phyloP scores from a whole-genome alignment of 148 eudicot genomes.

The Persicaria maculosa region DNA sequence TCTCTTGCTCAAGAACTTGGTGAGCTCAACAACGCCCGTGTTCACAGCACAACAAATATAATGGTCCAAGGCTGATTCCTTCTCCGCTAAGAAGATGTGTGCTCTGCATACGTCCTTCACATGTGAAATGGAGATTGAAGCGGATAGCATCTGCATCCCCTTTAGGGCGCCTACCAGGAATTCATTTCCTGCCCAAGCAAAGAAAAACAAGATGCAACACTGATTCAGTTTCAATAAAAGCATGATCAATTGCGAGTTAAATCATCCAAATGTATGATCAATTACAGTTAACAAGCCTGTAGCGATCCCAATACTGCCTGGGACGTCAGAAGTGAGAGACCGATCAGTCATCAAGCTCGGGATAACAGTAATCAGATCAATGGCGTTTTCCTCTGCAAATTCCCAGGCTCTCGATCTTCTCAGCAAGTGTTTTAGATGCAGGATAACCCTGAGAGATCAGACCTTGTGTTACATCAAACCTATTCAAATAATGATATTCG shows the following conservation, averaged over 20 bases:
- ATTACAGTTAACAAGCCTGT: slow-evolving; percentile 42
- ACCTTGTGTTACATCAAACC: background rate
- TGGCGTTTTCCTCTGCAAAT: slow-evolving; percentile 43
- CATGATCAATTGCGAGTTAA: too few relatives aligned
- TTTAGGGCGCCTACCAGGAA: slow-evolving; percentile 32
- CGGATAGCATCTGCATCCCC: slow-evolving; percentile 49
- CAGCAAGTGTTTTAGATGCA: slow-evolving; percentile 47
- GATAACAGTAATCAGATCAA: slow-evolving; percentile 49
- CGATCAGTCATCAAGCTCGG: slow-evolving; percentile 47
- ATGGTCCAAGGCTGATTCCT: slow-evolving; percentile 49
- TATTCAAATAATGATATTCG: slow-evolving; percentile 17
- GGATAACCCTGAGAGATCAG: slow-evolving; percentile 38
- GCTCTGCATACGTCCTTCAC: slow-evolving; percentile 62
- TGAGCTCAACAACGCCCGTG: slow-evolving; percentile 47
- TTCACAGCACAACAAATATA: slow-evolving; percentile 44
- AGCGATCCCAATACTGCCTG: slow-evolving; percentile 40
- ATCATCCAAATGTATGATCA: background rate
- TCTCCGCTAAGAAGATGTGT: slow-evolving; percentile 51
- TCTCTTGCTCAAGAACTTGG: slow-evolving; percentile 37
- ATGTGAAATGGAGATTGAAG: slow-evolving; percentile 44
- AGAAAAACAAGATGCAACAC: background rate
- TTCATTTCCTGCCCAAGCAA: slow-evolving; percentile 30
- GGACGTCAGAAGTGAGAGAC: slow-evolving; percentile 37
- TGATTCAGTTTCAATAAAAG: too few relatives aligned
- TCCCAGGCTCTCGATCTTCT: slow-evolving; percentile 54